Evolutionary conservation across 371 early-diverging fungal genomes (phyloP), one percentile per base, ranked within the genome.

Genomic region (Haplosporangium sp.): DNA sequence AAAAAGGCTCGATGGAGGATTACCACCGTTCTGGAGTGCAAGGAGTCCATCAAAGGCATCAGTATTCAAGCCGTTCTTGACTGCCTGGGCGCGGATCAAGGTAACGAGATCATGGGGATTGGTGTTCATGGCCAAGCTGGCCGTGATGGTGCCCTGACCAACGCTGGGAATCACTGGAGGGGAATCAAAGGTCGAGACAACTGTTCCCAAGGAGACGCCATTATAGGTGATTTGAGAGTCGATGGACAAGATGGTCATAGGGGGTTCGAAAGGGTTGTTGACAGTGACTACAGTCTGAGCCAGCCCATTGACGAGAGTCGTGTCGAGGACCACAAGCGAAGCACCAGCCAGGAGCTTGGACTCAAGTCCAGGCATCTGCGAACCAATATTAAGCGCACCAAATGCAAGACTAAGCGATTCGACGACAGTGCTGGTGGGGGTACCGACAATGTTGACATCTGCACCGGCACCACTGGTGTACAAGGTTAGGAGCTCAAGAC

Each of bases 221-320:
- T 75, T 56, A 58, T 77, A 84, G 20, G 81, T 83, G 41, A 81
- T 83, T 7, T 83, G 59, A 13, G 85, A 74, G 50, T 67, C 54
- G 50, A 86, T 83, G 52, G 75, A 75, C 47, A 83, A 75, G 54
- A 86, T 85, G 42, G 69, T 66, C 42, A 86, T 60, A 23, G 80
- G 74, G 55, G 84, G 83, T 9, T 80, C 62, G 82, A 86, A 86
- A 20, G 87, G 87, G 50, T 86, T 84, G 55, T 83, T 81, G 41
- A 86, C 80, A 11, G 74, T 73, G 38, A 86, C 85, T 12, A 64
- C 58, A 12, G 83, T 82, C 58, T 59, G 18, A 54, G 83, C 84
- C 47, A 84, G 52, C 29, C 81, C 79, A 16, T 74, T 82, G 21
- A 54, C 43, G 37, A 76, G 55, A 10, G 85, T 81, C 55, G 80